phyloP scores from a whole-genome alignment of 2,329 filamentous ascomycete species.

The Cladophialophora exuberans region DNA sequence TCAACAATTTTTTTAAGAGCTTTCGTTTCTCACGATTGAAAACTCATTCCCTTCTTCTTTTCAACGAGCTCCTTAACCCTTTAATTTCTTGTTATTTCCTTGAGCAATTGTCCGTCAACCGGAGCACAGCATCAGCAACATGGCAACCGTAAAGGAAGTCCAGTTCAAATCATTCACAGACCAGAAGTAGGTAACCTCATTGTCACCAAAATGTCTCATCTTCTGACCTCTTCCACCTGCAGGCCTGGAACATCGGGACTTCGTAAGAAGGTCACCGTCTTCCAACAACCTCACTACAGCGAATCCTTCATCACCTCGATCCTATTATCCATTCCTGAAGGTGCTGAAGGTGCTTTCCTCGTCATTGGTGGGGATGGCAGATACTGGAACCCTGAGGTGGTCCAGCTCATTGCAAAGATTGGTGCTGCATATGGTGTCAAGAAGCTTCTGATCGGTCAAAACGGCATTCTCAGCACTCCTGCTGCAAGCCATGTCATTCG shows the following conservation, averaged over 20 bases:
- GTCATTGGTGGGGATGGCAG: slow-evolving; percentile 97
- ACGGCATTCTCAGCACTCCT: slow-evolving; percentile 95
- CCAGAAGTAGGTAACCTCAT: slow-evolving; percentile 78
- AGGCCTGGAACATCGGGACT: slow-evolving; percentile 76
- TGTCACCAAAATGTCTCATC: slow-evolving; percentile 1
- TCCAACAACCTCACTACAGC: slow-evolving; percentile 93
- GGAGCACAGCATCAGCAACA: not conserved
- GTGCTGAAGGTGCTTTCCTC: slow-evolving; percentile 81
- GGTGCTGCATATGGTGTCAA: slow-evolving; percentile 96
- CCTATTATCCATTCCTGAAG: slow-evolving; percentile 93
- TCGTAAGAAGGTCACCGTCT: slow-evolving; percentile 98
- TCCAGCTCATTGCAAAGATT: slow-evolving; percentile 97
- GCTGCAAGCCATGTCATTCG: slow-evolving; percentile 96
- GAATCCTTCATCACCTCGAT: slow-evolving; percentile 95
- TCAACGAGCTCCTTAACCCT: not conserved
- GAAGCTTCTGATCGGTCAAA: slow-evolving; percentile 95
- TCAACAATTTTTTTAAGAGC: too few species aligned
- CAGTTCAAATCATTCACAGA: slow-evolving; percentile 84
- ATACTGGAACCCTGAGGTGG: slow-evolving; percentile 95
- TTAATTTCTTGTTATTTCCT: not conserved
- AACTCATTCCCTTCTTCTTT: not conserved
- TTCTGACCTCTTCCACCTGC: slow-evolving; percentile 30
- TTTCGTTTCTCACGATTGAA: too few species aligned
- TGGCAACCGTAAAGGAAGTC: slow-evolving; percentile 65
- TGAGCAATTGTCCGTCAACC: not conserved